Evolutionary conservation across 31 red algal species (phyloP).

Genomic region (Odonthalia washingtoniensis): DNA sequence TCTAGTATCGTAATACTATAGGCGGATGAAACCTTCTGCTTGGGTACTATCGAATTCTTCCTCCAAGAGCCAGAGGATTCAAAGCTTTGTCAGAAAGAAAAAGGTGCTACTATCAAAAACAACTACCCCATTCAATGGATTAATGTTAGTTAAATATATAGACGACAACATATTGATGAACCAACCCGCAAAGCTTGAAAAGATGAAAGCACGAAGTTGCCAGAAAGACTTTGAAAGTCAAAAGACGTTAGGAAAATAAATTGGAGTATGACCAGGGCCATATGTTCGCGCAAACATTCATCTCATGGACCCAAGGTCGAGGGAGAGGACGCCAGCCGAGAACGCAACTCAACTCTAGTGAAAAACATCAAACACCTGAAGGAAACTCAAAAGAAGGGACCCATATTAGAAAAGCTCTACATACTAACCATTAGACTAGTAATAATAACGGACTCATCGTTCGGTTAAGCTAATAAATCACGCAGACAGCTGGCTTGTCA

Average conservation of each 20-base stretch:
- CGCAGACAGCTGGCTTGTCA: conserved; percentile 3
- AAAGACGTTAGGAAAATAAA: background rate
- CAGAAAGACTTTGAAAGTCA: too few relatives aligned
- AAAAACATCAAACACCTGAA: background rate
- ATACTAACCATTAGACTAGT: background rate
- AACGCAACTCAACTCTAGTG: background rate
- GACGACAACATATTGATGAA: too few relatives aligned
- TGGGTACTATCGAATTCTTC: background rate
- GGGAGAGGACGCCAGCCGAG: too few relatives aligned
- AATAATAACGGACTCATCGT: conserved; percentile 13
- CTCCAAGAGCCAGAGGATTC: background rate
- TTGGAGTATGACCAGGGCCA: background rate
- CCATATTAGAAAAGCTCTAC: background rate
- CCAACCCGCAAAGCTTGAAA: too few relatives aligned
- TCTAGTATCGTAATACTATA: background rate
- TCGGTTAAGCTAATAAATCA: background rate
- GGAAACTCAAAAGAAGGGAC: background rate
- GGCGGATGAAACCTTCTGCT: background rate
- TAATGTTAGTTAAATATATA: background rate
- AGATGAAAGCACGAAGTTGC: too few relatives aligned
- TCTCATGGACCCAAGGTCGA: background rate
- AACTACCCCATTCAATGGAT: background rate
- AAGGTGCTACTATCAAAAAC: background rate
- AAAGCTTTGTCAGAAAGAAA: too few relatives aligned
- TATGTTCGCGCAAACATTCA: background rate